A percentile compares a stretch with the other conserved stretches of the same genome.
Evolutionary conservation across 2,329 filamentous ascomycete genomes (phyloP).

Genomic region (Monilinia fructicola): DNA sequence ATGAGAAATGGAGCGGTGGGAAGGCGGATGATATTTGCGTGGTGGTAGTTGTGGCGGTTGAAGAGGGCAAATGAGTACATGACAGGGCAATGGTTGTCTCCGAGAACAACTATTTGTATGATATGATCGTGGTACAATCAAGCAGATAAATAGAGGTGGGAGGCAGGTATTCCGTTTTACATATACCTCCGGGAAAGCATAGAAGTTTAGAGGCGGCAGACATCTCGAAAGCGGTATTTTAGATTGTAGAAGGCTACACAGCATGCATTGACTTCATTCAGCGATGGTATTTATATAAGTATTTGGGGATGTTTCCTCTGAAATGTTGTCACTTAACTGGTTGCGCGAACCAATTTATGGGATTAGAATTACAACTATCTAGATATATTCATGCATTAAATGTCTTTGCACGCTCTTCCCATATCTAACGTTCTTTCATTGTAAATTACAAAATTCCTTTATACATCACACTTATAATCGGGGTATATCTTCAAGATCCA

Average conservation of each 20-base stretch:
- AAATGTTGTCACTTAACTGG: not conserved
- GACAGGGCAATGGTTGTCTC: not conserved
- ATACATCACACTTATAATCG: not conserved
- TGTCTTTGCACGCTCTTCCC: not conserved
- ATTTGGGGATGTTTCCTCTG: not conserved
- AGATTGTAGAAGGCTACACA: conserved; percentile 18
- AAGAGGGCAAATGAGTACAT: conserved; percentile 47
- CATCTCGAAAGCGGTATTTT: conserved; percentile 11
- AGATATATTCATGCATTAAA: not conserved
- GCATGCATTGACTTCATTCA: conserved; percentile 1
- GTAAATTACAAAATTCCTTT: not conserved
- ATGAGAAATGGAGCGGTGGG: conserved; percentile 84
- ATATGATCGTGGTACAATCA: conserved; percentile 4
- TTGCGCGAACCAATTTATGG: not conserved
- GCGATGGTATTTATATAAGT: not conserved
- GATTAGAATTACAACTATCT: not conserved
- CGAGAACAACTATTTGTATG: not conserved
- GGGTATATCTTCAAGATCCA: not conserved
- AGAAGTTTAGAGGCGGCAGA: not conserved
- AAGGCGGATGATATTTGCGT: conserved; percentile 97
- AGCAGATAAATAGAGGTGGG: not conserved
- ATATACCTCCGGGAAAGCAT: conserved; percentile 11
- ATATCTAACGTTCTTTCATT: not conserved
- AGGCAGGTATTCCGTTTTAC: not conserved
- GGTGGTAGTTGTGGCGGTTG: conserved; percentile 73